phyloP scores from a whole-genome alignment of 345 rosid species.

The rapeseed (Brassica napus) region Da-Ae NC_063439.1:13706001-13706500 shows the following conservation, averaged over 20 bases:
- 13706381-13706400: too few relatives aligned
- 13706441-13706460: background rate
- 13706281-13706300: background rate
- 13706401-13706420: too few relatives aligned
- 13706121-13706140: background rate
- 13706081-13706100: background rate
- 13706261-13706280: background rate
- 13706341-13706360: background rate
- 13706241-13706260: background rate
- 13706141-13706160: background rate
- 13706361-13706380: background rate
- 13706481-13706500: background rate
- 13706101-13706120: background rate
- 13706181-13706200: background rate
- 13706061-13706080: background rate
- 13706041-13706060: background rate
- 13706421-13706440: constrained; percentile 15
- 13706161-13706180: background rate
- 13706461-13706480: background rate
- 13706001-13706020: background rate
- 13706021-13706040: background rate
- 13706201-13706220: background rate
- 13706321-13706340: background rate
- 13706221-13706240: background rate
- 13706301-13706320: background rate